phyloP scores from a whole-genome alignment of 2,329 filamentous ascomycete species.

The Ophiosphaerella herpotricha region DNA sequence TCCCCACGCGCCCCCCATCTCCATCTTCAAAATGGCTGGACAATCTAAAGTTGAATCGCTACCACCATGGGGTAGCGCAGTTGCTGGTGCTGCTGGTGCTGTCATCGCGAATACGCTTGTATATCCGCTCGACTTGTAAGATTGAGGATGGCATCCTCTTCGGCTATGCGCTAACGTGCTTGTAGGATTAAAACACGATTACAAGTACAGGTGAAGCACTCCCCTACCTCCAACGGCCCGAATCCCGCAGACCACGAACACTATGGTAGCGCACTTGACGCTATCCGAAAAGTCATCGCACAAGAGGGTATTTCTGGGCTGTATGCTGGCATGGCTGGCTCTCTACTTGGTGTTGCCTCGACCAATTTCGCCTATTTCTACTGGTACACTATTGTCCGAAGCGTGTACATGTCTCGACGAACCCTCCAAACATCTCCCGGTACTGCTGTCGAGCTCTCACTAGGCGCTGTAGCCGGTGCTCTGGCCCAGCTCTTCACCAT shows the following conservation, averaged over 20 bases:
- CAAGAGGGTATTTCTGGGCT: conserved; percentile 81
- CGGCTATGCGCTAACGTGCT: conserved; percentile 7
- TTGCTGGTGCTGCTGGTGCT: conserved; percentile 89
- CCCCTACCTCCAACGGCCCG: conserved; percentile 46
- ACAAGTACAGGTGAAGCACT: conserved; percentile 84
- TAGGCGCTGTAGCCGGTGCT: conserved; percentile 87
- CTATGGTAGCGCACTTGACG: conserved; percentile 87
- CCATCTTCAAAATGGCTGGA: conserved; percentile 52
- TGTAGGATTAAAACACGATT: conserved; percentile 92
- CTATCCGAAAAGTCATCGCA: conserved; percentile 79
- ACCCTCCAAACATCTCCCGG: conserved; percentile 68
- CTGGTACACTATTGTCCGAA: conserved; percentile 91
- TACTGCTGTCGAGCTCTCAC: conserved; percentile 78
- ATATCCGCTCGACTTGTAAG: conserved; percentile 95
- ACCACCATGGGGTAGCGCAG: conserved; percentile 89
- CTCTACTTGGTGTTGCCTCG: conserved; percentile 88
- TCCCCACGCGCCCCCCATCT: neutral
- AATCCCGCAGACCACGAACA: conserved; percentile 64
- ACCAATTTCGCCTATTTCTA: conserved; percentile 99
- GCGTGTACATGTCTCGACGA: conserved; percentile 69
- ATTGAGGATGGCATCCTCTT: neutral
- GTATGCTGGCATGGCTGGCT: conserved; percentile 85
- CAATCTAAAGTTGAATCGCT: conserved; percentile 70
- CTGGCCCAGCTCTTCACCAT: conserved; percentile 96
- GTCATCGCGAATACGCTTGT: conserved; percentile 94